Evolutionary conservation across 2,329 filamentous ascomycete genomes (phyloP), one percentile per base, ranked within the genome.

Genomic region (Penicillium sumatraense): DNA sequence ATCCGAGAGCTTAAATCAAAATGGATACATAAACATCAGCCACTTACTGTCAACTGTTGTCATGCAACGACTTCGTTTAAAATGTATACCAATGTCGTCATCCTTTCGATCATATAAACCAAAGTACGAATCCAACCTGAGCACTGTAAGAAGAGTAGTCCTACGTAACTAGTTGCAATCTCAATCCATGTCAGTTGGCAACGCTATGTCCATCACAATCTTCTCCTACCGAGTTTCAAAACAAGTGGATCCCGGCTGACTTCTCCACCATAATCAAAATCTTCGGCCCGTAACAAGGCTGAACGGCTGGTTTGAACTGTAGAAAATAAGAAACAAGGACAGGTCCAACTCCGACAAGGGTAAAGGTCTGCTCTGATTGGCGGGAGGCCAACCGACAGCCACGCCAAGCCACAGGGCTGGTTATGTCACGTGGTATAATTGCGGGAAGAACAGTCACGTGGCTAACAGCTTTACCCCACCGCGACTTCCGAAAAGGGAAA

Each of bases 361-460:
- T n/a, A n/a, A n/a, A n/a, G 18, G 14, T 20, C 14, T 13, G 13
- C 45, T 47, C 27, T 51, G 49, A 56, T 58, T 58, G 56, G 56
- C 35, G 56, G 56, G 21, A 44, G 31, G 29, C 8, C 26, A 11
- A 35, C 49, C 52, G 56, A 46, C 35, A 31, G 38, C n/a, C 26
- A 51, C 23, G 24, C 26, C 24, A 13, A 3, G 27, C 27, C 27
- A 14, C 2, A 53, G 51, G 51, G 51, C 53, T 52, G 13, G 9
- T 13, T 5, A 31, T 20, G 41, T 57, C 53, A 60, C 49, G 31
- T 45, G 41, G 3, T 5, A 23, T n/a, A n/a, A n/a, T n/a, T n/a
- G n/a, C n/a, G 18, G 3, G 21, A 29, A 13, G 23, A 14, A 42
- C 3, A 24, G 21, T 1, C 44, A 49, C 46, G 18, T 60, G 55